Evolutionary conservation across 1,284 basidiomycete genomes (phyloP).

Genomic region (Microstroma glucosiphilum): DNA sequence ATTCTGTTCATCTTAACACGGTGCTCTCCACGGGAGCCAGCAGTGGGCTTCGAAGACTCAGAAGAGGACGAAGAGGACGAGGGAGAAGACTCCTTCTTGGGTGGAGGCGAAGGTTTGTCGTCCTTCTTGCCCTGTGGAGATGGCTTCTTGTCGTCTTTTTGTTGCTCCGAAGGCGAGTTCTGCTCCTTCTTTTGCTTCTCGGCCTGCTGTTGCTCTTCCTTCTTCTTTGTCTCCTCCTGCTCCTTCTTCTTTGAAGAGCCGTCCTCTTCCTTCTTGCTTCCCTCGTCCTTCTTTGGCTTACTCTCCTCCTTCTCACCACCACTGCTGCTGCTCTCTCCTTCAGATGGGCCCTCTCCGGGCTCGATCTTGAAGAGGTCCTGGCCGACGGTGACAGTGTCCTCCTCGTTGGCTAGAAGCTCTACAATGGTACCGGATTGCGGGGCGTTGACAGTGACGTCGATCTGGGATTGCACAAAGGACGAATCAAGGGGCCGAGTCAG

Average conservation of each 20-base stretch:
- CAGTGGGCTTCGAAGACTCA: conserved; percentile 2
- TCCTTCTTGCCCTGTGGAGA: conserved; percentile 20
- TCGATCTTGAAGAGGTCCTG: conserved; percentile 91
- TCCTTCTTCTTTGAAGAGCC: conserved; percentile 45
- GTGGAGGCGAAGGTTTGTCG: conserved; percentile 18
- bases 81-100: conserved; percentile 20
- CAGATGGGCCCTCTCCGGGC: conserved; percentile 58
- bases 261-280: conserved; percentile 53
- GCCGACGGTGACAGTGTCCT: conserved; percentile 88
- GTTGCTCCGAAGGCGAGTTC: conserved; percentile 52
- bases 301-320: conserved; percentile 49
- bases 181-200: conserved; percentile 51
- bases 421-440: conserved; percentile 80
- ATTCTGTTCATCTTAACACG: conserved; percentile 65
- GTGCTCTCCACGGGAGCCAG: conserved; percentile 69
- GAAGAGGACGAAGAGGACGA: conserved; percentile 5
- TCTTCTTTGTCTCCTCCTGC: conserved; percentile 53
- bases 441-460: conserved; percentile 94
- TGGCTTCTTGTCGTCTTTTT: conserved; percentile 49
- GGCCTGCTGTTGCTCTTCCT: conserved; percentile 54
- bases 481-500: not conserved
- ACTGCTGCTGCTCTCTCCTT: conserved; percentile 56
- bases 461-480: conserved; percentile 58
- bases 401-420: conserved; percentile 79
- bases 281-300: conserved; percentile 31